Evolutionary conservation across 169 alveolate genomes (phyloP), one percentile per base, ranked within the genome.

Genomic region (Amoebophrya sp.): DNA sequence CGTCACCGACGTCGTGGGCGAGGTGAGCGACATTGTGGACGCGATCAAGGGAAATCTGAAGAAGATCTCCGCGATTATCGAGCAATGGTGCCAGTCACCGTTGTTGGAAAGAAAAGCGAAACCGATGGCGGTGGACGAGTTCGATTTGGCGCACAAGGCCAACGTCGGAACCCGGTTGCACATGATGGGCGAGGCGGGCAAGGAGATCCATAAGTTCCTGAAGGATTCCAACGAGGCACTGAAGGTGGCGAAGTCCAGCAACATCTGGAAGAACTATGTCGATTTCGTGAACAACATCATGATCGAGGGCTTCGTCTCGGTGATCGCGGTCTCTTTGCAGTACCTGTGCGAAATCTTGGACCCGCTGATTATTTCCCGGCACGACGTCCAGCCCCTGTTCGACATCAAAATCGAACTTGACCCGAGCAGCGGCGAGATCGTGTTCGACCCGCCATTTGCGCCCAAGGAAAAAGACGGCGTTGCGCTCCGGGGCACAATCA

Each of bases 171-270:
- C 91, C 77, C 93, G 95, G 93, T 94, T 94, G 54, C 95, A 94
- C 88, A 94, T 93, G 35, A 96, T 93, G 94, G 93, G 94, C 32
- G 97, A 96, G 90, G 96, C 96, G 32, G 99, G 99, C 47, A 96
- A 94, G 92, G 97, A 95, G 91, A 96, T 97, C 55, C 97, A 96
- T 93, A 97, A 96, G 92, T 92, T 95, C 29, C 95, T 98, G 92
- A 97, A 97, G 94, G 98, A 97, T 92, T 97, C 98, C 39, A 96
- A 97, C 40, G 98, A 95, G 66, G 95, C 97, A 91, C 96, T 98
- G 90, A 97, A 97, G 92, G 96, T 96, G 66, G 96, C 96, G 89
- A 97, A 96, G 95, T 97, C 97, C 90, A 92, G 95, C 40, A 93
- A 95, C 14, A 96, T 96, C 91, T 98, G 99, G 99, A 94, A 94